These are phyloP conservation scores for Durusdinium trenchii DNA, from an alignment of 73 alveolate genomes.

Conservation along the genomic window DNA sequence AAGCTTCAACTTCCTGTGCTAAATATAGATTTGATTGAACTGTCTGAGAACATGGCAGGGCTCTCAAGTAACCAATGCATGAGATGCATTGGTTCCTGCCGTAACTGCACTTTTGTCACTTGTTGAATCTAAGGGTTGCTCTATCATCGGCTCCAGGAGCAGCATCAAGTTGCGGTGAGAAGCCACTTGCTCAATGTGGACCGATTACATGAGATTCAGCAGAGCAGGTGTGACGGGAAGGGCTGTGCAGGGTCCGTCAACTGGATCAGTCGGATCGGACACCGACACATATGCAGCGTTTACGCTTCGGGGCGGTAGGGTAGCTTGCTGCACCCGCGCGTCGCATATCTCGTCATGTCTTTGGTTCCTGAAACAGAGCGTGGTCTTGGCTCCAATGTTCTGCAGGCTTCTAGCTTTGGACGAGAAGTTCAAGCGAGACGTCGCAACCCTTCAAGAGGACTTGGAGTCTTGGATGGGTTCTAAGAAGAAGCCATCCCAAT, in stretches of 20 bases:
- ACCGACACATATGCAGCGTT: not conserved
- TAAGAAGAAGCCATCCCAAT: not conserved
- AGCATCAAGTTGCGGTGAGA: slow-evolving; percentile 98
- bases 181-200: slow-evolving; percentile 98
- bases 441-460: slow-evolving; percentile 86
- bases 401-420: slow-evolving; percentile 83
- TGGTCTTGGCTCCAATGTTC: not conserved
- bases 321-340: not conserved
- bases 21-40: too few species aligned
- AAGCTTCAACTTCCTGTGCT: too few species aligned
- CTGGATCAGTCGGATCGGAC: not conserved
- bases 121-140: too few species aligned
- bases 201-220: slow-evolving; percentile 97
- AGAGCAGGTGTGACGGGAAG: slow-evolving; percentile 52
- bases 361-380: not conserved
- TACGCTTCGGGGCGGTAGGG: not conserved
- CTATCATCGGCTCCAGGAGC: slow-evolving; percentile 97
- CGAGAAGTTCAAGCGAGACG: slow-evolving; percentile 88
- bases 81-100: too few species aligned
- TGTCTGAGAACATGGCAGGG: too few species aligned
- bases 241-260: not conserved
- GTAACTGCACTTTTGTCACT: too few species aligned
- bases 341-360: too few species aligned
- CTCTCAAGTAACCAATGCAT: too few species aligned
- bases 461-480: not conserved